These are phyloP conservation scores for Wickerhamiella azymoides DNA, from an alignment of 805 yeast species.

Conservation along the genomic window DNA sequence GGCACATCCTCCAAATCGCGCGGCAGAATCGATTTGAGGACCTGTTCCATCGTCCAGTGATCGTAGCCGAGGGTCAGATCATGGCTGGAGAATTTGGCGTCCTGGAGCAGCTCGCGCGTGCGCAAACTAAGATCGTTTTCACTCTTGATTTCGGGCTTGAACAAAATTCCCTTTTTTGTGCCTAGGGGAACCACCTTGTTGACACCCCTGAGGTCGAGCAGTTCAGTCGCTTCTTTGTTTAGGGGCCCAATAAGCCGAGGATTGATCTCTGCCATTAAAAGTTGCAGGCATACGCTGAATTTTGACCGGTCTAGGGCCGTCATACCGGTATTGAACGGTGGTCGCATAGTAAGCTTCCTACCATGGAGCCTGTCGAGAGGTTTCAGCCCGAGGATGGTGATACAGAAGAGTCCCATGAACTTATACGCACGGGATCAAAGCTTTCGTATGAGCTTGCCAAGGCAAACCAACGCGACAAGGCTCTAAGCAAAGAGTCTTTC, in stretches of 20 bases:
- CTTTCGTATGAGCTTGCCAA: not conserved
- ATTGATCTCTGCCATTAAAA: slow-evolving; percentile 57
- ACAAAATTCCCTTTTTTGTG: slow-evolving; percentile 40
- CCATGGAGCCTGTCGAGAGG: not conserved
- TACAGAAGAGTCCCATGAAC: not conserved
- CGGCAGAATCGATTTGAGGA: slow-evolving; percentile 65
- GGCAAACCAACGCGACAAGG: not conserved
- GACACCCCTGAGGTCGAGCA: slow-evolving; percentile 56
- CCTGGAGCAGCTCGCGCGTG: slow-evolving; percentile 34
- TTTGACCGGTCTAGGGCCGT: slow-evolving; percentile 48
- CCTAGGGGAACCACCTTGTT: slow-evolving; percentile 45
- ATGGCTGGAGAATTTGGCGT: slow-evolving; percentile 39
- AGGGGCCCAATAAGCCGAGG: slow-evolving; percentile 47
- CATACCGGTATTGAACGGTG: slow-evolving; percentile 62
- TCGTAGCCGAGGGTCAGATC: slow-evolving; percentile 48
- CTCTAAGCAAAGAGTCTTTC: not conserved
- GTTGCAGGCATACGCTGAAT: slow-evolving; percentile 42
- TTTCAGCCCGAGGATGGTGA: not conserved
- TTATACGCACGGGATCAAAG: not conserved
- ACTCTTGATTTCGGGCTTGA: slow-evolving; percentile 35
- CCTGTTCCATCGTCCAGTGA: slow-evolving; percentile 85
- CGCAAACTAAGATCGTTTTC: slow-evolving; percentile 28
- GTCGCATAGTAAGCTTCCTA: slow-evolving; percentile 20
- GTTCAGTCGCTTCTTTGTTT: slow-evolving; percentile 44
- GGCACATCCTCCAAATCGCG: slow-evolving; percentile 61